Percentiles rank a stretch among this genome's conserved stretches.
phyloP scores from a whole-genome alignment of 2,329 filamentous ascomycete genomes.

The Cladosporium austrohemisphaericum region DNA sequence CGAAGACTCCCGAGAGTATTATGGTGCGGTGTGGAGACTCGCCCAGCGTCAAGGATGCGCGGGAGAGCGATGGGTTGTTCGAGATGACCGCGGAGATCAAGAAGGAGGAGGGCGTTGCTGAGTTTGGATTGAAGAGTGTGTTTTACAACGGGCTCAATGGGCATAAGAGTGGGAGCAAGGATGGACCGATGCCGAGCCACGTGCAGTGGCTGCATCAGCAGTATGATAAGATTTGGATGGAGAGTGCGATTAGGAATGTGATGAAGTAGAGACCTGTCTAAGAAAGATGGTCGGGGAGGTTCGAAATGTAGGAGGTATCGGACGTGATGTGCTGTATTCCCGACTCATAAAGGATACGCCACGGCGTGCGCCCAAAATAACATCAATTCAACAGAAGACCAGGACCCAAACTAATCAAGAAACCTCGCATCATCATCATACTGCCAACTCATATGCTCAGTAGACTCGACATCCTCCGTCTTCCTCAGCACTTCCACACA shows the following conservation, averaged over 20 bases:
- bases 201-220: slow-evolving; percentile 52
- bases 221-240: slow-evolving; percentile 56
- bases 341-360: too few species aligned
- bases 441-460: slow-evolving; percentile 17
- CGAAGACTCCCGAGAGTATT: slow-evolving; percentile 58
- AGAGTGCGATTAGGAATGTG: slow-evolving; percentile 47
- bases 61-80: slow-evolving; percentile 63
- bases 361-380: too few species aligned
- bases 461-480: slow-evolving; percentile 23
- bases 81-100: slow-evolving; percentile 61
- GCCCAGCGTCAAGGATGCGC: slow-evolving; percentile 54
- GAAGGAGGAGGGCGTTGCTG: slow-evolving; percentile 55
- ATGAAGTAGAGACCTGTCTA: slow-evolving; percentile 20
- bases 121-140: slow-evolving; percentile 62
- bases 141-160: slow-evolving; percentile 53
- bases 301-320: too few species aligned
- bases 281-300: background rate
- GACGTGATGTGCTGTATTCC: too few species aligned
- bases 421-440: slow-evolving; percentile 30
- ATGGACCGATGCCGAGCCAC: slow-evolving; percentile 43
- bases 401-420: slow-evolving; percentile 25
- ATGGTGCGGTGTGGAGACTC: slow-evolving; percentile 64
- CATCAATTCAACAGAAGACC: background rate
- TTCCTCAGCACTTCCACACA: slow-evolving; percentile 28
- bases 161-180: slow-evolving; percentile 33